Conservation (phyloP, 345 rosid species). For the Boechera divaricarpa region DNA sequence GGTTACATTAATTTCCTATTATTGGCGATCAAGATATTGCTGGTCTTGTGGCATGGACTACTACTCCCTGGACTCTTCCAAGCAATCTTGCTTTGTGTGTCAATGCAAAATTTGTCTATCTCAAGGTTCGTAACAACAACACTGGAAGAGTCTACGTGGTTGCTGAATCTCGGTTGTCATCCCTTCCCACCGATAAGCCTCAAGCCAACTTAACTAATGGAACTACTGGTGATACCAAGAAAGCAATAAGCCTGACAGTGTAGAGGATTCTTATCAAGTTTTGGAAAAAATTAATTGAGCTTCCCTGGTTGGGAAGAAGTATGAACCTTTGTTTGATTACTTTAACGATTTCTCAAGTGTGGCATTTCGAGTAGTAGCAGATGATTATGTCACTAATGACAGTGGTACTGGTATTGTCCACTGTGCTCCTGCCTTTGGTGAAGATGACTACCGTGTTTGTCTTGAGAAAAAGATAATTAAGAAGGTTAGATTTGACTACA, state of each 20-base stretch:
- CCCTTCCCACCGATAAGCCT: conserved; percentile 81
- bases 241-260: conserved; percentile 62
- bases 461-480: conserved; percentile 64
- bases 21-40: conserved; percentile 80
- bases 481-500: conserved; percentile 58
- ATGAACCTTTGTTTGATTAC: conserved; percentile 84
- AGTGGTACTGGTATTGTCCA: conserved; percentile 98
- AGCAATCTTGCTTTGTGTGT: conserved; percentile 97
- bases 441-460: conserved; percentile 97
- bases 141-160: conserved; percentile 71
- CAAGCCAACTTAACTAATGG: conserved; percentile 55
- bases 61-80: conserved; percentile 98
- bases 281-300: conserved; percentile 69
- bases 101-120: conserved; percentile 69
- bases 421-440: conserved; percentile 98
- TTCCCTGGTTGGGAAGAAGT: conserved; percentile 82
- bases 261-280: conserved; percentile 62
- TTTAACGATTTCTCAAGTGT: conserved; percentile 69
- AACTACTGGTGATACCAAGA: conserved; percentile 62
- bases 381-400: conserved; percentile 90
- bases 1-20: conserved; percentile 68
- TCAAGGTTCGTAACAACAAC: conserved; percentile 83
- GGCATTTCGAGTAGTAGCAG: conserved; percentile 88
- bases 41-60: conserved; percentile 94
- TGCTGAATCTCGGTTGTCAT: conserved; percentile 82